Evolutionary conservation across 2,329 filamentous ascomycete genomes (phyloP).

Genomic region (Penicillium sp.): DNA sequence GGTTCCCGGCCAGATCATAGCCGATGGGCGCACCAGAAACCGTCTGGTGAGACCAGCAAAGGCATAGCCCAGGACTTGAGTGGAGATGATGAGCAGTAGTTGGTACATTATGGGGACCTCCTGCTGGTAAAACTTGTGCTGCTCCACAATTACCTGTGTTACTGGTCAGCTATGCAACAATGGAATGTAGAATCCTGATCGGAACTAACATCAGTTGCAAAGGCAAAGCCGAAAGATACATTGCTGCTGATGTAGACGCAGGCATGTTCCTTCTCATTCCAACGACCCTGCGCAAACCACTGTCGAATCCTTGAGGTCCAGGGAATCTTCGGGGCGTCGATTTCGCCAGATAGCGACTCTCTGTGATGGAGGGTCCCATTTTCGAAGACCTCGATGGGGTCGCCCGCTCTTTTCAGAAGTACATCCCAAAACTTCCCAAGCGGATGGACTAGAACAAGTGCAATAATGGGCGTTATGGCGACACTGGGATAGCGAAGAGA

Average conservation of each 20-base stretch:
- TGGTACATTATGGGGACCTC: conserved; percentile 74
- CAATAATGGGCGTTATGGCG: conserved; percentile 81
- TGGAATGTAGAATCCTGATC: background rate
- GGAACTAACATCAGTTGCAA: conserved; percentile 69
- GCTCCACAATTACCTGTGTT: conserved; percentile 72
- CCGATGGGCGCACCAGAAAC: conserved; percentile 78
- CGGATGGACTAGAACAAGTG: conserved; percentile 67
- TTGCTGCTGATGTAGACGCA: conserved; percentile 90
- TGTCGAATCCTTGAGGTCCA: conserved; percentile 53
- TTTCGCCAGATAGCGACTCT: conserved; percentile 22
- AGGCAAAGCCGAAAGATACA: conserved; percentile 84
- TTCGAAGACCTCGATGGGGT: conserved; percentile 56
- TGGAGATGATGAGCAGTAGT: conserved; percentile 77
- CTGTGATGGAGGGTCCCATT: conserved; percentile 57
- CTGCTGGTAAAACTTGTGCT: conserved; percentile 85
- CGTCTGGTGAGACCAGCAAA: conserved; percentile 79
- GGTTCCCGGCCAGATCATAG: conserved; percentile 90
- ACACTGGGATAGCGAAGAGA: conserved; percentile 87
- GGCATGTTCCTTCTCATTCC: conserved; percentile 87
- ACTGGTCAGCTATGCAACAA: conserved; percentile 1
- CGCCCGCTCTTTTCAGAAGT: conserved; percentile 60
- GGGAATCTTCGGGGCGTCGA: conserved; percentile 18
- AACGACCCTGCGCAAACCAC: conserved; percentile 75
- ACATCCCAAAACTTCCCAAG: conserved; percentile 78
- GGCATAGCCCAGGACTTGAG: conserved; percentile 81